Percentiles rank a stretch among this genome's conserved stretches.
These are phyloP conservation scores for Besnoitia besnoiti DNA, from an alignment of 169 alveolate genomes.

Conservation along the genomic window DNA sequence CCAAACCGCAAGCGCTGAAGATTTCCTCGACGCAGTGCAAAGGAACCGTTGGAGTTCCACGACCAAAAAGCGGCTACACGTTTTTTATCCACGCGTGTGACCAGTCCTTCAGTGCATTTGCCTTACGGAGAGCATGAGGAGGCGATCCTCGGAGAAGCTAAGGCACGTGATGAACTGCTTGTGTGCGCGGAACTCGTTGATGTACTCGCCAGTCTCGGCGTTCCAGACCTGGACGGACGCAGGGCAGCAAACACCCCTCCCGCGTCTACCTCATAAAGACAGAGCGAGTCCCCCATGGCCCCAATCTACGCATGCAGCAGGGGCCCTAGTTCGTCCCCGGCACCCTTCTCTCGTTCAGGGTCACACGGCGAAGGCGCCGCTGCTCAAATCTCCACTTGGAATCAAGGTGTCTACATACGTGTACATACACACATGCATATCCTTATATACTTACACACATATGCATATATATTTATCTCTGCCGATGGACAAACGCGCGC, in stretches of 20 bases:
- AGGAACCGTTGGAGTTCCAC: no score
- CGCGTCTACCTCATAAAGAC: neutral
- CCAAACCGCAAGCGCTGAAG: no score
- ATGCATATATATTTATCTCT: neutral
- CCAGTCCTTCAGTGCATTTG: no score
- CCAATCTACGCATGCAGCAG: no score
- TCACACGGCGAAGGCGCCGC: no score
- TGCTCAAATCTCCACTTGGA: no score
- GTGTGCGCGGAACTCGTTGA: constrained; percentile 83
- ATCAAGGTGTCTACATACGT: neutral
- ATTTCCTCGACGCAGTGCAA: no score
- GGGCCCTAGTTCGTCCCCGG: no score
- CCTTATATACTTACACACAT: neutral
- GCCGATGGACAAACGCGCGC: neutral
- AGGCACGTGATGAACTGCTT: constrained; percentile 84
- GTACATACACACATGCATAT: neutral
- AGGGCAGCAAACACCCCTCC: neutral
- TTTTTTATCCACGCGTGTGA: no score
- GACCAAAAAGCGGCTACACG: no score
- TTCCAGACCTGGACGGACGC: constrained; percentile 76
- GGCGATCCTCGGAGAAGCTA: constrained; percentile 83
- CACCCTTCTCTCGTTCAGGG: no score
- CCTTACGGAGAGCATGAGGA: constrained; percentile 81
- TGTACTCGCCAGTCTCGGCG: constrained; percentile 79
- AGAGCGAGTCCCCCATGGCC: no score